Evolutionary conservation across 257 asterid species (phyloP), one percentile per base, ranked within the genome.

Genomic region (Ballota nigra): DNA sequence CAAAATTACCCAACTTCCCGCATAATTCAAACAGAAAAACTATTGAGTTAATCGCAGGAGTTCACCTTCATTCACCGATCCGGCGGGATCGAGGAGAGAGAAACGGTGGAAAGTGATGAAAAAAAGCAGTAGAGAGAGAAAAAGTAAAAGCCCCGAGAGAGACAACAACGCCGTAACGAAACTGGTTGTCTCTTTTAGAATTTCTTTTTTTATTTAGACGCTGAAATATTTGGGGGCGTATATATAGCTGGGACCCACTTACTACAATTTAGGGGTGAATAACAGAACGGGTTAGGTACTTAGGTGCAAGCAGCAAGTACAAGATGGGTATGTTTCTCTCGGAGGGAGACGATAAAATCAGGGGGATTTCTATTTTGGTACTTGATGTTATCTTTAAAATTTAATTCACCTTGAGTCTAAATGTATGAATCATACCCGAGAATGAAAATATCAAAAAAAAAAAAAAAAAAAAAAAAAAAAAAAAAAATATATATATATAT

Each of bases 31-130:
- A 23, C 6, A 63, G n/a, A 70, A 4, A 51, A 52, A 63, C 68
- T 34, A 33, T 6, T 34, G 7, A 59, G 68, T 52, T 69, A 58
- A 68, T 70, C 12, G 13, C 26, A 63, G 65, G 58, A 60, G 38
- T 55, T 65, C 72, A 84, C 89, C 91, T 71, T 84, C 86, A 84
- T 84, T 90, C 88, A 56, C 64, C 73, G 77, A 83, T 82, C 81
- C 75, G 43, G 53, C 43, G 18, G 47, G 81, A 86, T 78, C 83
- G 80, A 78, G 59, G 83, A 79, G 83, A 70, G 78, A 75, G 83
- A 84, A 59, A 73, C 67, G 70, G 56, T 15, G 68, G 8, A 66
- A 68, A 31, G 29, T 58, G 51, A 58, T 15, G 45, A 23, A 60
- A 43, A n/a, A 20, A 36, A 15, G 10, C 47, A 47, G 73, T 41